Conservation (phyloP, 1,139 yeast species). For the Dujonia santamariae region DNA sequence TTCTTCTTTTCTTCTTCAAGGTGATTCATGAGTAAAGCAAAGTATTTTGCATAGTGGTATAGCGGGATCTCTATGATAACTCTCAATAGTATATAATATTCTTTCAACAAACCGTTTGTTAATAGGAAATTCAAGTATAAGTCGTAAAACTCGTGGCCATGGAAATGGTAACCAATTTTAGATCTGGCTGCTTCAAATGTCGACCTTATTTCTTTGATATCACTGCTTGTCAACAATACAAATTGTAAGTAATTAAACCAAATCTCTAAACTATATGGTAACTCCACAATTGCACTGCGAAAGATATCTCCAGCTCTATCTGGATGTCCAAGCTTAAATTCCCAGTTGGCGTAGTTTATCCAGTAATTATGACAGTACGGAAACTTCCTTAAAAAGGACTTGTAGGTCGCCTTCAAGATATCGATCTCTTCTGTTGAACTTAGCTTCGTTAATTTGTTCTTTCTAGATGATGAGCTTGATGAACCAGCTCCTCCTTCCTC, state of each 20-base stretch:
- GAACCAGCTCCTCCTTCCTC: slow-evolving; percentile 11
- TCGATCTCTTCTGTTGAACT: slow-evolving; percentile 38
- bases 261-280: slow-evolving; percentile 59
- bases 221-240: slow-evolving; percentile 37
- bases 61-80: slow-evolving; percentile 68
- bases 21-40: slow-evolving; percentile 17
- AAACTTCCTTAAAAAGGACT: slow-evolving; percentile 54
- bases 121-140: slow-evolving; percentile 57
- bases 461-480: slow-evolving; percentile 20
- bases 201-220: slow-evolving; percentile 26
- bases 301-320: slow-evolving; percentile 38
- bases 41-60: slow-evolving; percentile 70
- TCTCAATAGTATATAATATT: slow-evolving; percentile 49
- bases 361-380: slow-evolving; percentile 80
- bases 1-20: slow-evolving; percentile 11
- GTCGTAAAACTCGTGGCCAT: slow-evolving; percentile 74
- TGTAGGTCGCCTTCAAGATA: slow-evolving; percentile 50
- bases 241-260: slow-evolving; percentile 72
- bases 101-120: slow-evolving; percentile 22
- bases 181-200: slow-evolving; percentile 62
- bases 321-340: slow-evolving; percentile 58
- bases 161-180: slow-evolving; percentile 69
- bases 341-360: slow-evolving; percentile 70
- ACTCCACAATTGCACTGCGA: slow-evolving; percentile 45
- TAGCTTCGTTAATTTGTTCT: slow-evolving; percentile 32